These are phyloP conservation scores for Iris macrosiphon DNA, from an alignment of 106 monocot genomes.

Conservation along the genomic window DNA sequence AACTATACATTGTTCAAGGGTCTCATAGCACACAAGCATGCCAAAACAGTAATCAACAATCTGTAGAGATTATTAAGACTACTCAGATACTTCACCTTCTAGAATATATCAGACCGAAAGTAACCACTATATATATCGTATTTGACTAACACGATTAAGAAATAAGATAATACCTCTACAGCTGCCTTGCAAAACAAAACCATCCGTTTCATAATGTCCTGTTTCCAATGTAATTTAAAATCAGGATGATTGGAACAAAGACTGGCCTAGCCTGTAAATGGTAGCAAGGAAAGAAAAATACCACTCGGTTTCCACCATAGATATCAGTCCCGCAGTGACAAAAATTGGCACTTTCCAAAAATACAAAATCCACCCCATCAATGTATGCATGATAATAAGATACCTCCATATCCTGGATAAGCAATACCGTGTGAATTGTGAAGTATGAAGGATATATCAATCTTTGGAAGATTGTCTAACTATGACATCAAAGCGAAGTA, in stretches of 20 bases:
- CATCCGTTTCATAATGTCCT: slow-evolving; percentile 87
- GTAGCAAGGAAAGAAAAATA: slow-evolving; percentile 10
- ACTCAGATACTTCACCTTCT: too few relatives aligned
- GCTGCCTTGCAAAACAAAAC: slow-evolving; percentile 87
- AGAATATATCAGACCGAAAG: too few relatives aligned
- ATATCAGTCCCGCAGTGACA: slow-evolving; percentile 46
- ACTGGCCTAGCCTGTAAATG: not conserved
- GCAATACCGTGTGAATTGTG: too few relatives aligned
- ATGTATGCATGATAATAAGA: slow-evolving; percentile 67
- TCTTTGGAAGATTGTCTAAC: too few relatives aligned
- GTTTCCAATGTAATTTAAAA: not conserved
- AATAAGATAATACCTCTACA: slow-evolving; percentile 55
- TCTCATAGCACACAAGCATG: too few relatives aligned
- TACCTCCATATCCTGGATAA: slow-evolving; percentile 68
- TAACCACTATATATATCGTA: too few relatives aligned
- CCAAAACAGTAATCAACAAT: too few relatives aligned
- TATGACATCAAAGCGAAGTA: too few relatives aligned
- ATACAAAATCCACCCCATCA: slow-evolving; percentile 94
- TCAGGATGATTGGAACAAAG: not conserved
- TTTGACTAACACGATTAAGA: too few relatives aligned
- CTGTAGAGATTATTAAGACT: too few relatives aligned
- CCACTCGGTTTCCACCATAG: slow-evolving; percentile 67
- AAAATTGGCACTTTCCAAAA: slow-evolving; percentile 55
- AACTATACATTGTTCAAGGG: too few relatives aligned
- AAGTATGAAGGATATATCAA: too few relatives aligned